phyloP scores from a whole-genome alignment of 495 filamentous ascomycete genomes.

The Penicillium pancosmium region DNA sequence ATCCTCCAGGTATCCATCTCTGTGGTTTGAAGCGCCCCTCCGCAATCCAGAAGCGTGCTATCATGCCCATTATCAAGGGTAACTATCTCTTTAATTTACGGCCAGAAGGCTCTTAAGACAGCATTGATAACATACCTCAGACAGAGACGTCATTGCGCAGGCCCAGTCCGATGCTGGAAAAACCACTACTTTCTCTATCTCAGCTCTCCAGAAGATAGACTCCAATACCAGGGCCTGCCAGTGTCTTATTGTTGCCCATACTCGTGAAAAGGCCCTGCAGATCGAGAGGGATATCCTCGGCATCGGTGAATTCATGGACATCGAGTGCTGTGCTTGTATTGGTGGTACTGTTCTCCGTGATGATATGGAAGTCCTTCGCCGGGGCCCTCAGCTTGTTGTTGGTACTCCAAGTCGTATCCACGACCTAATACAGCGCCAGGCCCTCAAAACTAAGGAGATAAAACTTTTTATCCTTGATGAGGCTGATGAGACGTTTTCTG shows the following conservation, averaged over 20 bases:
- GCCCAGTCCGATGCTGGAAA: conserved; percentile 99
- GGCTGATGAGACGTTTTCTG: conserved; percentile 93
- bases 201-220: conserved; percentile 97
- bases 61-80: conserved; percentile 99
- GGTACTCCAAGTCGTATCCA: conserved; percentile 97
- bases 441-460: conserved; percentile 91
- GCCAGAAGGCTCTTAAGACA: conserved; percentile 11
- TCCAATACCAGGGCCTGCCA: conserved; percentile 90
- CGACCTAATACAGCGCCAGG: conserved; percentile 97
- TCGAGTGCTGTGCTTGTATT: conserved; percentile 99
- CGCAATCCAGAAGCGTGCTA: conserved; percentile 98
- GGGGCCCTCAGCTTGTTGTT: conserved; percentile 94
- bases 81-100: conserved; percentile 42
- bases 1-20: conserved; percentile 84
- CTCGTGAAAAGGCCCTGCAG: conserved; percentile 96
- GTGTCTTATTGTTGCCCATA: conserved; percentile 93
- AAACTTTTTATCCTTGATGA: conserved; percentile 99
- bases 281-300: conserved; percentile 99
- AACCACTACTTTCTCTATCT: conserved; percentile 98
- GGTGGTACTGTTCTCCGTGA: conserved; percentile 97
- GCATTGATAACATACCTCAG: conserved; percentile 45
- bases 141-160: conserved; percentile 98
- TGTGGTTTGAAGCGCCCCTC: conserved; percentile 99
- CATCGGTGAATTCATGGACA: conserved; percentile 98
- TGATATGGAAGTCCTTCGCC: conserved; percentile 93